phyloP scores from a whole-genome alignment of 768 basidiomycete species.

The Rhizopogon vinicolor region DNA sequence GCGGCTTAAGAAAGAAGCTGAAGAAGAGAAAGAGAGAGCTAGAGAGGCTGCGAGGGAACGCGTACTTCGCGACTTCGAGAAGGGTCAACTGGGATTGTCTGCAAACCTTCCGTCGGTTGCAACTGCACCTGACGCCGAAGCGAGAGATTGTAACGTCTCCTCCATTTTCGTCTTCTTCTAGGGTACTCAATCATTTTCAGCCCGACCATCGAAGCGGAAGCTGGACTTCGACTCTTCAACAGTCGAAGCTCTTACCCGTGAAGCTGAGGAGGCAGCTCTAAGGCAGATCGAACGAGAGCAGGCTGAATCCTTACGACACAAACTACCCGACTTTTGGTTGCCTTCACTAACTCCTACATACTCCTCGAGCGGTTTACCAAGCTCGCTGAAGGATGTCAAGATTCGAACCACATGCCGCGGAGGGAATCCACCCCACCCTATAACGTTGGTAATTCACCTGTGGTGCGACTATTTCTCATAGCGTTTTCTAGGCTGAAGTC shows the following conservation, averaged over 20 bases:
- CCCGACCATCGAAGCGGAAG: conserved; percentile 72
- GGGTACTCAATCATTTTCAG: conserved; percentile 25
- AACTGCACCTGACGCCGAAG: conserved; percentile 34
- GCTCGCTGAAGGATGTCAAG: conserved; percentile 74
- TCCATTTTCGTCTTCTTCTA: neutral
- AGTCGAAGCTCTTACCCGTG: conserved; percentile 65
- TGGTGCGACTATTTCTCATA: conserved; percentile 1
- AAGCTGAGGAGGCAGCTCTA: conserved; percentile 88
- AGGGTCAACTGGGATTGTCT: conserved; percentile 72
- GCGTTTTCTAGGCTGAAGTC: conserved; percentile 62
- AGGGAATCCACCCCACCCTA: conserved; percentile 68
- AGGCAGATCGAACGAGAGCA: conserved; percentile 81
- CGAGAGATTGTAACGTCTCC: conserved; percentile 31
- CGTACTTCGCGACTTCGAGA: conserved; percentile 87
- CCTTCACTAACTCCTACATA: conserved; percentile 88
- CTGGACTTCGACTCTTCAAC: conserved; percentile 75
- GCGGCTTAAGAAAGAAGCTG: conserved; percentile 70
- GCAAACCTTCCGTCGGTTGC: conserved; percentile 28
- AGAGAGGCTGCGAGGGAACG: conserved; percentile 79
- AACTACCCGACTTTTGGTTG: conserved; percentile 97
- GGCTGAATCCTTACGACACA: conserved; percentile 77
- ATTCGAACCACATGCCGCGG: conserved; percentile 87
- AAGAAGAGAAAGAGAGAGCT: conserved; percentile 67
- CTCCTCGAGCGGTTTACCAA: conserved; percentile 54
- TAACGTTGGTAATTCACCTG: conserved; percentile 51